Conservation (phyloP, 2,329 filamentous ascomycete genomes). For the Akanthomyces dipterigenus region DNA sequence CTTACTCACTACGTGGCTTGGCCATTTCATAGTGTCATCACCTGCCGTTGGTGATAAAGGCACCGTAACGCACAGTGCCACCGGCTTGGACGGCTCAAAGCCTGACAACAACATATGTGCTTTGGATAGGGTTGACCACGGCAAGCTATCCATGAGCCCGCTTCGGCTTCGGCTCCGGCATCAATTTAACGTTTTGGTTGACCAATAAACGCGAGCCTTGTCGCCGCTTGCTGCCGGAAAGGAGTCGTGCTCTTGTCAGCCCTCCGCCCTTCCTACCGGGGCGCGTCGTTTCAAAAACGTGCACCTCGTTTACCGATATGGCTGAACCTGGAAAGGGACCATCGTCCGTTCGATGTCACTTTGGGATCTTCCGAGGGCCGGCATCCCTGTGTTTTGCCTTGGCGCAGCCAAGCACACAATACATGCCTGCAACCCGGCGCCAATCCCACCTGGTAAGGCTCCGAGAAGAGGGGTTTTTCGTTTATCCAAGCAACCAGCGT, state of each 20-base stretch:
- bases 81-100: too few relatives aligned
- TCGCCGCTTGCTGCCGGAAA: not conserved
- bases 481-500: not conserved
- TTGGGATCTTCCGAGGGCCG: not conserved
- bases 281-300: not conserved
- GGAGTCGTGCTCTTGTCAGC: not conserved
- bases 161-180: not conserved
- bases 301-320: not conserved
- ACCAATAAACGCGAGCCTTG: not conserved
- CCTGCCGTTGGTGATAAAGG: not conserved
- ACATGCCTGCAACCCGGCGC: not conserved
- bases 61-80: not conserved
- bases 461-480: slow-evolving; percentile 3
- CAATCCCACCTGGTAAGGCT: slow-evolving; percentile 1
- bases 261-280: not conserved
- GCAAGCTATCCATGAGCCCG: too few relatives aligned
- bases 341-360: not conserved
- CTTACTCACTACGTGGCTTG: not conserved
- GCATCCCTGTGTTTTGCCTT: not conserved
- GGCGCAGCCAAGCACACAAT: not conserved
- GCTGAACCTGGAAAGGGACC: not conserved
- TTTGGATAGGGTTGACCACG: too few relatives aligned
- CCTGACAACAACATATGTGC: too few relatives aligned
- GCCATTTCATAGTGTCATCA: not conserved
- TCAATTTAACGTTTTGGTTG: not conserved